Base-by-base conservation (phyloP, 352 stramenopile genomes). In the Phytophthora citrophthora region DNA sequence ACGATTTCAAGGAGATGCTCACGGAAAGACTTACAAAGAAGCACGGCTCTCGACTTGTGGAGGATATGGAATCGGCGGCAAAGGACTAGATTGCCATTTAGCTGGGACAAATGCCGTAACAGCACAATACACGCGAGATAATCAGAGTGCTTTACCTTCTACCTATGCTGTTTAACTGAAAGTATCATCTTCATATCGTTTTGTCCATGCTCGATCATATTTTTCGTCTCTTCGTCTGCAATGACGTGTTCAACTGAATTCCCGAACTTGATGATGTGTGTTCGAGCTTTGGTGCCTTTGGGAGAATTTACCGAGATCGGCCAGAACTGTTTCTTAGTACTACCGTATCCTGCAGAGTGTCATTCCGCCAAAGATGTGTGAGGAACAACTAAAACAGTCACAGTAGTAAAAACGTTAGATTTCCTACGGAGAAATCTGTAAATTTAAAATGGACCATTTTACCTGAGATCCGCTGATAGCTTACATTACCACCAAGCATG, bases 1-100 rank as follows among this genome's bases (percentile, higher is more conserved):
- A 95, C 76, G 95, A 99, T 74, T 99, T 99, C 73, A 90, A 97
- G 61, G 84, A 95, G 41, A 98, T 97, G 88, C 77, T 98, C 54
- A 93, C 84, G 20, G 83, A 92, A 44, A 71, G 88, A 1, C 77
- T 95, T 16, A 96, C 88, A 40, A 94, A 96, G 76, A 96, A 96
- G 59, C 88, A 96, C 71, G 88, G 88, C 49, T 77, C 88, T 63
- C 79, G 86, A 4, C 81, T 96, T 50, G 85, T 96, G 31, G 86
- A 96, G 63, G 86, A 94, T 64, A 93, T 93, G 83, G 83, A 91
- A 57, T 83, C 73, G 52, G 86, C 82, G 13, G 75, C 80, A 5
- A 86, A 89, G 54, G 71, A 77, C 44, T 81, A 79, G 40, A 53
- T 55, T 34, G 29, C 12, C 29, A 34, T 34, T 34, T 34, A 34